Evolutionary conservation across 2,329 filamentous ascomycete species (phyloP).

Genomic region (Beauveria scarabaeidicola): DNA sequence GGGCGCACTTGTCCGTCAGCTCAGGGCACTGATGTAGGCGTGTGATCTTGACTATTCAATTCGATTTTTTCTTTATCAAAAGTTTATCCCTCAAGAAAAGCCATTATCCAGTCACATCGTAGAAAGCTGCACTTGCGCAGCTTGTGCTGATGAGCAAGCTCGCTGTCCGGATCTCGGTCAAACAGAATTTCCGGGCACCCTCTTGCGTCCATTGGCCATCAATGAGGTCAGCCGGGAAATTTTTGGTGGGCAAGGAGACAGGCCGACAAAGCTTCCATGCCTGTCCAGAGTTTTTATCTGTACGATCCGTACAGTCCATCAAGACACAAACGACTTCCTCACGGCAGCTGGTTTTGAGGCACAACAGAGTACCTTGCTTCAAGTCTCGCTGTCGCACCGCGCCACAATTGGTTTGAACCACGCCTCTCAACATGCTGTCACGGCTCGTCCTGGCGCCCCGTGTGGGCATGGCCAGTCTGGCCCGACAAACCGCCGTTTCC

Average conservation of each 20-base stretch:
- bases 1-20: too few species aligned
- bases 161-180: not conserved
- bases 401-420: slow-evolving; percentile 7
- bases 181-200: slow-evolving; percentile 1
- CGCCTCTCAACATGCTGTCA: slow-evolving; percentile 16
- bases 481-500: slow-evolving; percentile 14
- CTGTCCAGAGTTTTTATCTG: not conserved
- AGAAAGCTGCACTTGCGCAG: too few species aligned
- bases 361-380: not conserved
- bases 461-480: slow-evolving; percentile 14
- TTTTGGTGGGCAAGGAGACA: slow-evolving; percentile 11
- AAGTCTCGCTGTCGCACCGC: not conserved
- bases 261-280: not conserved
- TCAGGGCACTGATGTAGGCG: too few species aligned
- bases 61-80: too few species aligned
- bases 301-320: not conserved
- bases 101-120: too few species aligned
- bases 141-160: not conserved
- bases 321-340: not conserved
- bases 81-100: too few species aligned
- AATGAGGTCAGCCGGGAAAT: slow-evolving; percentile 13
- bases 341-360: not conserved
- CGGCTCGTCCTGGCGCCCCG: slow-evolving; percentile 13
- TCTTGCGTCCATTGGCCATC: too few species aligned
- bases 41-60: too few species aligned